Percentiles rank a stretch among this genome's conserved stretches.
Conservation (phyloP, 768 basidiomycete genomes). For the Gloeostereum incarnatum region DNA sequence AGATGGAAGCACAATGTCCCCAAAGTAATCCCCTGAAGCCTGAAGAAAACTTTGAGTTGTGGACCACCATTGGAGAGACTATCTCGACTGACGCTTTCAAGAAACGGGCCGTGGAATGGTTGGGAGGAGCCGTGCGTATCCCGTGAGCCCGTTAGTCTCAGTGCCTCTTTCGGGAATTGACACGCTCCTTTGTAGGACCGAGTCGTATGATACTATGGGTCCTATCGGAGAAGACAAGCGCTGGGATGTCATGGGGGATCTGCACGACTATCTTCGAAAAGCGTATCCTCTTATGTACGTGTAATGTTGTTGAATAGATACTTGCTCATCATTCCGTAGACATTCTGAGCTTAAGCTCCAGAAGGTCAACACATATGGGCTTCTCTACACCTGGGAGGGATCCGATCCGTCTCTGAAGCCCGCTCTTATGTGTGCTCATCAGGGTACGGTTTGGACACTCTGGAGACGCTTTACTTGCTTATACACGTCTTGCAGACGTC, state of each 20-base stretch:
- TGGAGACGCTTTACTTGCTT: no score
- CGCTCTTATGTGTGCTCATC: slow-evolving; percentile 41
- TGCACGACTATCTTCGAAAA: slow-evolving; percentile 27
- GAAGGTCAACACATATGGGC: slow-evolving; percentile 50
- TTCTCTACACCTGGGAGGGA: slow-evolving; percentile 56
- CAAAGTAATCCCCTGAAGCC: slow-evolving; percentile 31
- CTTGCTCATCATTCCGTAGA: slow-evolving; percentile 16
- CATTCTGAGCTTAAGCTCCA: slow-evolving; percentile 41
- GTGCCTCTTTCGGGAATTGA: not conserved
- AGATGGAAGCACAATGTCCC: no score
- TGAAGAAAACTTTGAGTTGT: slow-evolving; percentile 25
- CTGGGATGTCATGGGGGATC: slow-evolving; percentile 25
- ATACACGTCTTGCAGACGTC: slow-evolving; percentile 35
- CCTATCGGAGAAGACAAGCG: slow-evolving; percentile 36
- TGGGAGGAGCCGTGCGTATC: slow-evolving; percentile 37
- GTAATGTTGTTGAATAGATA: not conserved
- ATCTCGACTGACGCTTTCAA: slow-evolving; percentile 28
- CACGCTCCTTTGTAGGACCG: slow-evolving; percentile 28
- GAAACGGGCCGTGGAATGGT: slow-evolving; percentile 30
- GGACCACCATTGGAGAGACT: slow-evolving; percentile 20
- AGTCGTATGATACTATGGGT: slow-evolving; percentile 38
- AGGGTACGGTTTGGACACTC: slow-evolving; percentile 26
- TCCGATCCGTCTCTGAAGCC: slow-evolving; percentile 41
- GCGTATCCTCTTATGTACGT: slow-evolving; percentile 47
- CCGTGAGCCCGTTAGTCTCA: slow-evolving; percentile 20